phyloP scores from a whole-genome alignment of 345 rosid species.

The Mallotus nudiflorus region DNA sequence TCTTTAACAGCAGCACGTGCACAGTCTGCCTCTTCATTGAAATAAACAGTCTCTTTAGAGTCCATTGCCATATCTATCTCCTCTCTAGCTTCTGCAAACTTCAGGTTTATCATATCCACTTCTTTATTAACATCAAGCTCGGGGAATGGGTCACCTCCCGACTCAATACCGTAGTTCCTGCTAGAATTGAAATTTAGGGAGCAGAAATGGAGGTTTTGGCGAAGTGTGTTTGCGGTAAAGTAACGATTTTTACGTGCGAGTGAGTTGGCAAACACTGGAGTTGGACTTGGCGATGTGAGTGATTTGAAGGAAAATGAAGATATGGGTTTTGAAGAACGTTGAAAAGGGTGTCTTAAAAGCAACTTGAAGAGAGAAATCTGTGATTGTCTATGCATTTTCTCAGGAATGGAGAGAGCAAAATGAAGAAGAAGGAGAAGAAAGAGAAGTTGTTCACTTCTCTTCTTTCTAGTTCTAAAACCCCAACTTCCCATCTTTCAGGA shows the following conservation, averaged over 20 bases:
- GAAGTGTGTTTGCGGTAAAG: neutral
- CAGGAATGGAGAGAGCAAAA: neutral
- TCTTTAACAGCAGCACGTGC: constrained; percentile 78
- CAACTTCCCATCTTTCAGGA: constrained; percentile 4
- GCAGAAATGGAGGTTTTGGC: constrained; percentile 8
- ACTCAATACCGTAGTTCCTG: constrained; percentile 39
- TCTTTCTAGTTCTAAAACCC: neutral
- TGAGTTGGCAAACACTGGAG: constrained; percentile 21
- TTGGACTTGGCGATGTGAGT: constrained; percentile 2
- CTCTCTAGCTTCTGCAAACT: constrained; percentile 98
- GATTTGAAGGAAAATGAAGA: constrained; percentile 18
- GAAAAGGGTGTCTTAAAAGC: constrained; percentile 29
- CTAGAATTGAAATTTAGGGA: constrained; percentile 2
- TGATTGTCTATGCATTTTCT: constrained; percentile 38
- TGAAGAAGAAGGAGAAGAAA: neutral
- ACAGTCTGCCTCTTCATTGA: constrained; percentile 89
- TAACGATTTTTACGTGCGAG: constrained; percentile 17
- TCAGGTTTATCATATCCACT: constrained; percentile 81
- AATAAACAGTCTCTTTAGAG: constrained; percentile 88
- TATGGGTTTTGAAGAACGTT: constrained; percentile 25
- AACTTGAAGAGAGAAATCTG: constrained; percentile 38
- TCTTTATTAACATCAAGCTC: constrained; percentile 59
- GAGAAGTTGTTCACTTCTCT: too few species aligned
- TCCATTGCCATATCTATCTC: constrained; percentile 99
- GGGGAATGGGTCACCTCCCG: constrained; percentile 29